Conservation (phyloP, 768 basidiomycete species). For the Boletus vermiculosoides region DNA sequence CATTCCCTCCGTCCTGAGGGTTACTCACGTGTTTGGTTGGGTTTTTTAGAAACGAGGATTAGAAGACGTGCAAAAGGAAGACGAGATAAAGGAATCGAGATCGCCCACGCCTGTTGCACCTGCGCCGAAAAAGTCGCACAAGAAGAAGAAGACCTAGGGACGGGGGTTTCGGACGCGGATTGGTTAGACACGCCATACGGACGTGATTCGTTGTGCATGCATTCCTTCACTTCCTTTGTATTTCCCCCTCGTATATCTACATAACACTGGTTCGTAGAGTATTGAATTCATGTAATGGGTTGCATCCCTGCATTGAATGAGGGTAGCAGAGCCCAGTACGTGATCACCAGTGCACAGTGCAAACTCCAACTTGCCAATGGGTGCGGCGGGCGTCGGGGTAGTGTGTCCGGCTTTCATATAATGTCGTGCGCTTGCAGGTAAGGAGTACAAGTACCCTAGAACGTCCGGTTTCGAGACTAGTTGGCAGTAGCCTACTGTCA, state of each 20-base stretch:
- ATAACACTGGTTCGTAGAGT: not conserved
- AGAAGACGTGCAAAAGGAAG: constrained; percentile 58
- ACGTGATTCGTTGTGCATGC: not conserved
- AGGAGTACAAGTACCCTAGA: too few relatives aligned
- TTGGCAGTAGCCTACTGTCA: too few relatives aligned
- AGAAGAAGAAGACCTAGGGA: constrained; percentile 65
- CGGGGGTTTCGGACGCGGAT: not conserved
- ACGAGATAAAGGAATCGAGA: constrained; percentile 51
- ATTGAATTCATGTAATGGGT: not conserved
- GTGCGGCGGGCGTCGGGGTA: too few relatives aligned
- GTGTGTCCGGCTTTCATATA: too few relatives aligned
- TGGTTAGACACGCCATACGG: not conserved
- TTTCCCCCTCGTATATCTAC: not conserved
- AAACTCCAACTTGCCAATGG: too few relatives aligned
- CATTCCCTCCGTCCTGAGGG: not conserved
- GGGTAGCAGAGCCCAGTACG: too few relatives aligned
- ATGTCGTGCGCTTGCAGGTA: too few relatives aligned
- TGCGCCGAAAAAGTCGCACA: constrained; percentile 55
- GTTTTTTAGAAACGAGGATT: constrained; percentile 64
- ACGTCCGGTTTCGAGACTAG: too few relatives aligned
- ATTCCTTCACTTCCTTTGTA: not conserved
- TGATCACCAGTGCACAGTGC: too few relatives aligned
- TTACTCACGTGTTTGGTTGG: constrained; percentile 1
- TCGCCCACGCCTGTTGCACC: constrained; percentile 58
- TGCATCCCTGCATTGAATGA: not conserved